These are phyloP conservation scores for Aspergillus jensenii DNA, from an alignment of 2,329 filamentous ascomycete species.

Conservation along the genomic window DNA sequence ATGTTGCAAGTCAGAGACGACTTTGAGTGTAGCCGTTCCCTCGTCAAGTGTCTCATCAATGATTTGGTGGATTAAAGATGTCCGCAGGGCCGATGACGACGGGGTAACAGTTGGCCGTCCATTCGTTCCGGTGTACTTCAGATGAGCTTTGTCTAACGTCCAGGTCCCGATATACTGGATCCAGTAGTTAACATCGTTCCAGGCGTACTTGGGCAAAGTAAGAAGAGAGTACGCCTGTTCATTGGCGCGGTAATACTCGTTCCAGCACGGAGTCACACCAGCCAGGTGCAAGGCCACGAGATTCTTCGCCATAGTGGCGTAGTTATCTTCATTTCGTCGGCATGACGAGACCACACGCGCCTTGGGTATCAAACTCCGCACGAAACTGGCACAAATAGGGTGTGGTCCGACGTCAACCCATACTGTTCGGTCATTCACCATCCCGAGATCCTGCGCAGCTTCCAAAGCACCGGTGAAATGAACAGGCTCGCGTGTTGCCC, in stretches of 20 bases:
- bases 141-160: slow-evolving; percentile 62
- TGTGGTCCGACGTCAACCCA: slow-evolving; percentile 75
- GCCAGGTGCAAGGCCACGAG: slow-evolving; percentile 58
- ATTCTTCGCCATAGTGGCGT: slow-evolving; percentile 64
- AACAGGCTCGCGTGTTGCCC: slow-evolving; percentile 67
- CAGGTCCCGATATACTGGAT: slow-evolving; percentile 72
- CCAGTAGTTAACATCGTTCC: slow-evolving; percentile 73
- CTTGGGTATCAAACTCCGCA: slow-evolving; percentile 62
- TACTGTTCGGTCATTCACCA: slow-evolving; percentile 62
- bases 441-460: slow-evolving; percentile 51
- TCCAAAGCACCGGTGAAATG: slow-evolving; percentile 66
- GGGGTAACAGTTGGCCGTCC: not conserved
- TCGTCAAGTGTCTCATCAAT: slow-evolving; percentile 29
- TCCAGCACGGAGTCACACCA: slow-evolving; percentile 67
- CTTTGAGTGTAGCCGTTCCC: slow-evolving; percentile 30
- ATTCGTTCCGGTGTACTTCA: not conserved
- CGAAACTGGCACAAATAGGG: slow-evolving; percentile 68
- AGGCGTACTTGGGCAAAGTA: slow-evolving; percentile 65
- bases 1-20: slow-evolving; percentile 43
- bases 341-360: slow-evolving; percentile 60
- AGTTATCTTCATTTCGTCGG: slow-evolving; percentile 62
- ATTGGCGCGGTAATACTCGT: slow-evolving; percentile 66
- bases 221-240: slow-evolving; percentile 60
- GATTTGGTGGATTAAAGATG: slow-evolving; percentile 25
- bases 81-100: not conserved